A percentile compares a stretch with the other conserved stretches of the same genome.
phyloP scores from a whole-genome alignment of 768 basidiomycete species.

The Termitomyces sp. region DNA sequence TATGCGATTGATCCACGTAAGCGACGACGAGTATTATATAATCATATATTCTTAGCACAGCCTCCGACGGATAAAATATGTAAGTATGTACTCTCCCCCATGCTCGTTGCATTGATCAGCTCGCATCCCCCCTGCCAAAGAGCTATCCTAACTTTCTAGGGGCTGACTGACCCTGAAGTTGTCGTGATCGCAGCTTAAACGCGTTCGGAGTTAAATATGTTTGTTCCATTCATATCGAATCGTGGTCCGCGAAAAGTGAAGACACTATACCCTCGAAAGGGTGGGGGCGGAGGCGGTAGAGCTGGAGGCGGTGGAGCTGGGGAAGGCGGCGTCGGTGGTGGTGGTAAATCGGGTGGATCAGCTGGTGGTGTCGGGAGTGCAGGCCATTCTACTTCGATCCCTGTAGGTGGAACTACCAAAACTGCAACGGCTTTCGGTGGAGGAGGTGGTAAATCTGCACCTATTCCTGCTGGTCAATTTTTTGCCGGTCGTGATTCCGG shows the following conservation, averaged over 20 bases:
- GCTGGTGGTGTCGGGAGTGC: background rate
- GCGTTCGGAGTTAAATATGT: slow-evolving; percentile 12
- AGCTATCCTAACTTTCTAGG: no score
- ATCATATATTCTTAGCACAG: no score
- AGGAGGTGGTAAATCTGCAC: slow-evolving; percentile 21
- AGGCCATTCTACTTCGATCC: slow-evolving; percentile 7
- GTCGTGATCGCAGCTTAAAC: no score
- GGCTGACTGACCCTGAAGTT: no score
- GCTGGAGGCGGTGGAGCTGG: background rate
- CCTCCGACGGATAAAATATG: no score
- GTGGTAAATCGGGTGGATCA: background rate
- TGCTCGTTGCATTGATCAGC: no score
- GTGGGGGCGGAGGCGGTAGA: slow-evolving; percentile 19
- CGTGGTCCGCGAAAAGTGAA: slow-evolving; percentile 2
- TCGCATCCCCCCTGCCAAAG: no score
- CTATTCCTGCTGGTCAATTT: slow-evolving; percentile 33
- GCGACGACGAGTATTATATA: no score
- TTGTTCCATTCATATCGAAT: slow-evolving; percentile 26
- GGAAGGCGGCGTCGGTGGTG: slow-evolving; percentile 1
- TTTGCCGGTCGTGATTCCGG: slow-evolving; percentile 41
- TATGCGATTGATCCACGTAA: no score
- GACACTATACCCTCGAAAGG: slow-evolving; percentile 22
- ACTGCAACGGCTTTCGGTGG: slow-evolving; percentile 13
- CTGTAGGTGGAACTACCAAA: slow-evolving; percentile 9
- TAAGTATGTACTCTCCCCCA: no score